phyloP scores from a whole-genome alignment of 345 rosid species.

The Brassica napus region Da-Ae NC_063437.1:3135001-3135500 shows the following conservation, averaged over 20 bases:
- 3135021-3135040: not conserved
- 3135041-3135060: not conserved
- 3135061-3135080: conserved; percentile 1
- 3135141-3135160: not conserved
- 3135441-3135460: not conserved
- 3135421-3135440: not conserved
- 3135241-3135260: too few relatives aligned
- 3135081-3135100: not conserved
- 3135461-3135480: not conserved
- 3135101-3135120: not conserved
- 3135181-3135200: too few relatives aligned
- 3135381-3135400: too few relatives aligned
- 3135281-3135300: too few relatives aligned
- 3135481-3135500: not conserved
- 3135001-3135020: not conserved
- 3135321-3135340: too few relatives aligned
- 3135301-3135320: too few relatives aligned
- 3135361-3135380: too few relatives aligned
- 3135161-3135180: not conserved
- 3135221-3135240: too few relatives aligned
- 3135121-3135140: not conserved
- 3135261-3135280: too few relatives aligned
- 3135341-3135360: too few relatives aligned
- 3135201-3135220: too few relatives aligned
- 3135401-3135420: too few relatives aligned